Conservation (phyloP, 805 yeast genomes). For the Scheffersomyces lignosus region DNA sequence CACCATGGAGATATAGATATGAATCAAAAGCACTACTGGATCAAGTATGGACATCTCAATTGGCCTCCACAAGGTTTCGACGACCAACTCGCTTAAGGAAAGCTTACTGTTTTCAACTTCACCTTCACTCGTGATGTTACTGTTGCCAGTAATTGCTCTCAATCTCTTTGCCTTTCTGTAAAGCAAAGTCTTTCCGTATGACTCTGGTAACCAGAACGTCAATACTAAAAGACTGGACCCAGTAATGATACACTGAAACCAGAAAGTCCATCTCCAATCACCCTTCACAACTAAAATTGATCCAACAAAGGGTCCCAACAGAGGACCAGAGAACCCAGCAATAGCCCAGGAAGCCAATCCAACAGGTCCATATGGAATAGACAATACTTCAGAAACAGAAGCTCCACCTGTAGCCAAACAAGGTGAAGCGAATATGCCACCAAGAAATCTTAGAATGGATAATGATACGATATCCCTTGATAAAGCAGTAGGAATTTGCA, state of each 20-base stretch:
- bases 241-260: conserved; percentile 44
- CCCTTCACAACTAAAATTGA: conserved; percentile 43
- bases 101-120: conserved; percentile 29
- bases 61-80: too few species aligned
- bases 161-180: conserved; percentile 46
- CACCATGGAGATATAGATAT: conserved; percentile 48
- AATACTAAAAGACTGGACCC: conserved; percentile 32
- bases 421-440: too few species aligned
- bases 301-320: conserved; percentile 55
- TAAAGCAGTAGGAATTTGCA: too few species aligned
- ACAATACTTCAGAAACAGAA: conserved; percentile 48
- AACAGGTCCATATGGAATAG: conserved; percentile 40
- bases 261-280: conserved; percentile 52
- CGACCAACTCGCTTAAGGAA: conserved; percentile 16
- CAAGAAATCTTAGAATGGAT: conserved; percentile 54
- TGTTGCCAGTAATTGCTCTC: conserved; percentile 46
- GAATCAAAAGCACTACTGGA: too few species aligned
- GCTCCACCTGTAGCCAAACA: conserved; percentile 60
- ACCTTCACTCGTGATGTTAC: conserved; percentile 37
- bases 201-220: too few species aligned
- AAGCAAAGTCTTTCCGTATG: too few species aligned
- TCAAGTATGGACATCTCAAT: too few species aligned
- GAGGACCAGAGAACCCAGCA: conserved; percentile 54
- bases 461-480: conserved; percentile 54
- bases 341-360: conserved; percentile 51